Percentiles rank a stretch among this genome's conserved stretches.
phyloP scores from a whole-genome alignment of 768 basidiomycete species.

The Naganishia antarctica region DNA sequence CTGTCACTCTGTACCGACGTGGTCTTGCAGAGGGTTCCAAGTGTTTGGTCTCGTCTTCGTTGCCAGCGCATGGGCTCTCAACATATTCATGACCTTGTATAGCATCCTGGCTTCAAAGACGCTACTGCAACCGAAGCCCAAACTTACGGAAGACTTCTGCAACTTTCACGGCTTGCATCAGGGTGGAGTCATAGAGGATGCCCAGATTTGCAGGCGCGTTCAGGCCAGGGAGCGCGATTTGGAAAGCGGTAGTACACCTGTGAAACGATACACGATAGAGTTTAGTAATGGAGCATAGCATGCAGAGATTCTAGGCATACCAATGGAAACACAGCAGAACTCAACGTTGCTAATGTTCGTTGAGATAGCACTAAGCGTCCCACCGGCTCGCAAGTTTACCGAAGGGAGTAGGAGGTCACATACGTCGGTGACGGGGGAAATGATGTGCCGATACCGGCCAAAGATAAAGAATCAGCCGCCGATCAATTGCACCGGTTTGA shows the following conservation, averaged over 20 bases:
- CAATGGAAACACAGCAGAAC: not conserved
- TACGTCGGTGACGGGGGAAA: no score
- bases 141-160: not conserved
- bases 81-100: conserved; percentile 15
- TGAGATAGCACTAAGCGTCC: no score
- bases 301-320: no score
- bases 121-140: not conserved
- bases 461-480: no score
- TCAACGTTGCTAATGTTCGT: no score
- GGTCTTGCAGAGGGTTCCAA: not conserved
- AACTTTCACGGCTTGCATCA: conserved; percentile 10
- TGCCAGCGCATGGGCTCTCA: not conserved
- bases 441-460: no score
- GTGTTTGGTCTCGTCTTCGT: conserved; percentile 9
- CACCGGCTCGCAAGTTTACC: no score
- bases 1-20: not conserved
- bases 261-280: conserved; percentile 6
- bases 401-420: no score
- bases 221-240: not conserved
- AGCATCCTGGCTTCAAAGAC: conserved; percentile 1
- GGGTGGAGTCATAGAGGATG: conserved; percentile 9
- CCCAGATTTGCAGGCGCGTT: not conserved
- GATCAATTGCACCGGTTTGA: no score
- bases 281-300: not conserved
- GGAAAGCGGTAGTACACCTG: conserved; percentile 2